phyloP scores from a whole-genome alignment of 306 rosid genomes.

The Urtica urens region DNA sequence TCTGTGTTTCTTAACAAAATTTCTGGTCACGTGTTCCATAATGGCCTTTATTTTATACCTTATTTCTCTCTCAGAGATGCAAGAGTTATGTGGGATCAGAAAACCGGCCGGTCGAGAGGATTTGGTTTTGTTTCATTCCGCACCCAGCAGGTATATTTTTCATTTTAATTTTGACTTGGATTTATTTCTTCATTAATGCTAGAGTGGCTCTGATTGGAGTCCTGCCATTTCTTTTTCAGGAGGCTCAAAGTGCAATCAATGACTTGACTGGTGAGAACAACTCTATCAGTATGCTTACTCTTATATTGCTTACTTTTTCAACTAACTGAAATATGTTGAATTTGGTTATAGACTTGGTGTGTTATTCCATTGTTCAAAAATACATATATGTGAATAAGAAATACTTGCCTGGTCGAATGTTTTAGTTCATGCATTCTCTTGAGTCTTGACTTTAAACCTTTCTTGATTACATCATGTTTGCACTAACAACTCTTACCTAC shows the following conservation, averaged over 20 bases:
- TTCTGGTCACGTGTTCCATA: neutral
- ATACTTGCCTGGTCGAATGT: no score
- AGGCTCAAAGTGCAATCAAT: slow-evolving; percentile 92
- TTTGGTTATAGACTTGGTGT: no score
- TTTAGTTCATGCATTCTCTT: no score
- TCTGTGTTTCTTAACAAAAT: no score
- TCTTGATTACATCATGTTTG: no score
- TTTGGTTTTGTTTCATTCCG: slow-evolving; percentile 98
- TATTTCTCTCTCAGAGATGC: slow-evolving; percentile 63
- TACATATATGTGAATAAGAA: no score
- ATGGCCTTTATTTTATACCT: neutral
- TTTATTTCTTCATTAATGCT: neutral
- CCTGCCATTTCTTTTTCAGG: slow-evolving; percentile 39
- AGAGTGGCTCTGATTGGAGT: slow-evolving; percentile 2
- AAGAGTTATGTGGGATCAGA: slow-evolving; percentile 99
- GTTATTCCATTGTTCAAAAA: no score
- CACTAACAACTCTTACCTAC: neutral
- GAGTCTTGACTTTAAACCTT: no score
- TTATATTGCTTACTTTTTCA: no score
- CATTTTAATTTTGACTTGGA: neutral
- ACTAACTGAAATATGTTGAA: no score
- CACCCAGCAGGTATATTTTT: slow-evolving; percentile 54
- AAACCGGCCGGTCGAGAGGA: slow-evolving; percentile 96
- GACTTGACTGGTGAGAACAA: slow-evolving; percentile 86
- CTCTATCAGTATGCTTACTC: no score